Evolutionary conservation across 2,329 filamentous ascomycete species (phyloP).

Genomic region (Ceratocystis ficicola): DNA sequence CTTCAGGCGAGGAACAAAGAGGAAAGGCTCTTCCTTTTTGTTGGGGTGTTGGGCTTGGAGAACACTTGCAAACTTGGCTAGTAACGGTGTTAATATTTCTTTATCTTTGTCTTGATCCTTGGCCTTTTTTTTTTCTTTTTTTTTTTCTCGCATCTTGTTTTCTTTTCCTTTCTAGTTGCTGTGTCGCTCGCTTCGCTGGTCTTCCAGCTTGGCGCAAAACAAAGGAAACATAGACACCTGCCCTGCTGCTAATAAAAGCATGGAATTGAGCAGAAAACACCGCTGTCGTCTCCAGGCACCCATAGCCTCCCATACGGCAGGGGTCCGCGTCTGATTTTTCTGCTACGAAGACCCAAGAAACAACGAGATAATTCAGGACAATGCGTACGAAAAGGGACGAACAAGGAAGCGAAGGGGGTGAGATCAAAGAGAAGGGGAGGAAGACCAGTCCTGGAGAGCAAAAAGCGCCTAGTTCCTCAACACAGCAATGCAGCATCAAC

Average conservation of each 20-base stretch:
- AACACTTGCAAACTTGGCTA: too few relatives aligned
- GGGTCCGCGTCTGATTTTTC: background rate
- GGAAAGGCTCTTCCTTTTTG: too few relatives aligned
- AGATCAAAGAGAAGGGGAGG: background rate
- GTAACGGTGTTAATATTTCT: too few relatives aligned
- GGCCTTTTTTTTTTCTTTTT: too few relatives aligned
- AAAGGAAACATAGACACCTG: background rate
- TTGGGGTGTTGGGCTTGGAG: too few relatives aligned
- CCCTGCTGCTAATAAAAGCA: constrained; percentile 4
- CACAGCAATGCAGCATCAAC: too few relatives aligned
- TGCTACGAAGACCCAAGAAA: background rate
- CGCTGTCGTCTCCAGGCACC: background rate
- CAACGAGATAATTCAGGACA: background rate
- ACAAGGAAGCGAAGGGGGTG: background rate
- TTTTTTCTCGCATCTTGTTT: background rate
- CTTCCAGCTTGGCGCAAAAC: background rate
- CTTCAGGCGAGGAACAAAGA: too few relatives aligned
- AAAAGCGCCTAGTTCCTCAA: background rate
- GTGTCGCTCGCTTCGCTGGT: too few relatives aligned
- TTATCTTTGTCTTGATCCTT: background rate
- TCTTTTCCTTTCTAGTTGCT: background rate
- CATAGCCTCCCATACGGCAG: background rate
- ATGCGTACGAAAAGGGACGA: background rate
- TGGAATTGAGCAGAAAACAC: background rate
- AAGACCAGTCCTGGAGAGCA: background rate